Evolutionary conservation across 345 rosid genomes (phyloP).

Genomic region (Hypericum androsaemum): DNA sequence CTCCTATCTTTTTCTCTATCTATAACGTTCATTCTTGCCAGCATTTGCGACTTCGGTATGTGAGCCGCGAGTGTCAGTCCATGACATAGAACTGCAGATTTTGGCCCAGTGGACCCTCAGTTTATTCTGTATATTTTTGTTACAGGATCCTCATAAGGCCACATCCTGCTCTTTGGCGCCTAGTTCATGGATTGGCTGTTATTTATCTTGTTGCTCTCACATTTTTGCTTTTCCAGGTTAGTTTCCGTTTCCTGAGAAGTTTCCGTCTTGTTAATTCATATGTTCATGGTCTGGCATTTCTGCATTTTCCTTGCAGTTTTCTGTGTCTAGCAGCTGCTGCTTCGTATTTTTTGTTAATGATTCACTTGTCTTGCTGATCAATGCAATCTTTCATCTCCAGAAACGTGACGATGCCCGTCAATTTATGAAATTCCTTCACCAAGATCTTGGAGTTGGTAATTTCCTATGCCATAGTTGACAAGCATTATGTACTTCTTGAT

Average conservation of each 20-base stretch:
- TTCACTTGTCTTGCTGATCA: not conserved
- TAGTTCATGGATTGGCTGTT: constrained; percentile 98
- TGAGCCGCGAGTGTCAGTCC: no score
- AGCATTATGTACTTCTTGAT: no score
- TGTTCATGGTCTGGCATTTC: not conserved
- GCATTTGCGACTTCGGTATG: no score
- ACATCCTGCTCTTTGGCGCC: constrained; percentile 96
- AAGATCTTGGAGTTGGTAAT: constrained; percentile 91
- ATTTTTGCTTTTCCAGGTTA: constrained; percentile 96
- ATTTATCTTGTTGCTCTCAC: constrained; percentile 84
- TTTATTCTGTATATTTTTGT: constrained; percentile 9
- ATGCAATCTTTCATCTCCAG: constrained; percentile 28
- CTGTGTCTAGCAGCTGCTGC: not conserved
- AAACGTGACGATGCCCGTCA: constrained; percentile 92
- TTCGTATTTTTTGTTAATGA: not conserved
- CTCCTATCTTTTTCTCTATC: no score
- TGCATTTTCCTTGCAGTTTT: not conserved
- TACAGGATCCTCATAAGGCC: constrained; percentile 87
- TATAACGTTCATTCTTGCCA: no score
- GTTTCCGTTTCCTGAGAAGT: constrained; percentile 5
- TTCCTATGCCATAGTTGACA: not conserved
- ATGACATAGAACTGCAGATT: not conserved
- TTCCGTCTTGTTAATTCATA: no score
- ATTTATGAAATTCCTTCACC: constrained; percentile 98
- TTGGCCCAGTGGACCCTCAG: not conserved